Percentiles rank a stretch among this genome's conserved stretches.
phyloP scores from a whole-genome alignment of 805 yeast genomes.

The Barnettozyma salicaria region DNA sequence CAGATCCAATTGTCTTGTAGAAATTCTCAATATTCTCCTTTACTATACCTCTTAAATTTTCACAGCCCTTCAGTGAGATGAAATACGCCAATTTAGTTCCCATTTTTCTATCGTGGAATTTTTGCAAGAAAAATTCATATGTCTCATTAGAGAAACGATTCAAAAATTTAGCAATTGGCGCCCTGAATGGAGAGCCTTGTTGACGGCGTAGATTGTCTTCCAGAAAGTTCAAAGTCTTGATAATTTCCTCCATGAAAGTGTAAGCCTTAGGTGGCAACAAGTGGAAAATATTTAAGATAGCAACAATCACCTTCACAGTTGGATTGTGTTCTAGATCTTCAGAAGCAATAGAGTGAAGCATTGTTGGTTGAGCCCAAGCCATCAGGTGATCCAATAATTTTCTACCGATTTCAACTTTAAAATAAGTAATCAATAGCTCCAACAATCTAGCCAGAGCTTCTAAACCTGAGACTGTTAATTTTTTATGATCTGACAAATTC shows the following conservation, averaged over 20 bases:
- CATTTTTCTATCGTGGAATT: conserved; percentile 62
- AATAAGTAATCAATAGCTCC: conserved; percentile 83
- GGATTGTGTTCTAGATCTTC: conserved; percentile 76
- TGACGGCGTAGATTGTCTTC: conserved; percentile 83
- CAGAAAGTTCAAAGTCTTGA: conserved; percentile 66
- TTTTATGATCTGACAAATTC: conserved; percentile 91
- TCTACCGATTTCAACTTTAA: conserved; percentile 94
- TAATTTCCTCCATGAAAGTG: conserved; percentile 82
- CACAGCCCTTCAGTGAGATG: conserved; percentile 48
- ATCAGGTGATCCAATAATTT: conserved; percentile 86
- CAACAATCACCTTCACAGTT: conserved; percentile 81
- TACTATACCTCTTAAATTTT: conserved; percentile 49
- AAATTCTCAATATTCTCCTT: conserved; percentile 47
- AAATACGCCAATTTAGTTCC: conserved; percentile 58
- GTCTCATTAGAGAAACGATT: conserved; percentile 77
- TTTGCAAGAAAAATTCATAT: conserved; percentile 58
- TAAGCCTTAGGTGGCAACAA: conserved; percentile 87
- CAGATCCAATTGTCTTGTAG: conserved; percentile 42
- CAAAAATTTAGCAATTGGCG: conserved; percentile 82
- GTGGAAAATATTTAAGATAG: conserved; percentile 87
- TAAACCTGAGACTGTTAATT: conserved; percentile 80
- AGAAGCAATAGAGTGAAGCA: conserved; percentile 68
- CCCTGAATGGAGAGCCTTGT: conserved; percentile 82
- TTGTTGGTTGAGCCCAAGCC: conserved; percentile 90
- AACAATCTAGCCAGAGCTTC: conserved; percentile 86